phyloP scores from a whole-genome alignment of 257 asterid species.

The Solanum bulbocastanum region DNA sequence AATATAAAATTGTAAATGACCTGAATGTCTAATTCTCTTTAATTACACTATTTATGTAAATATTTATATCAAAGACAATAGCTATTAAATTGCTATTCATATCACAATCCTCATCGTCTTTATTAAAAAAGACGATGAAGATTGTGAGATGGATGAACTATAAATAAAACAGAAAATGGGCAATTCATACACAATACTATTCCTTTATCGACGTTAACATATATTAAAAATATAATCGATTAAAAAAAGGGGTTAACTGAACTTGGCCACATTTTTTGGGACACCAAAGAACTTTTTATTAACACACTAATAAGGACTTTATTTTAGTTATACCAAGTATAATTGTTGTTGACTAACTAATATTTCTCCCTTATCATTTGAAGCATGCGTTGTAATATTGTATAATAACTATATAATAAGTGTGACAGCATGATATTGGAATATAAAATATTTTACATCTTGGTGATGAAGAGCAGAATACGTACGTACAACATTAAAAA shows the following conservation, averaged over 20 bases:
- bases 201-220: background rate
- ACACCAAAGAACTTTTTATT: background rate
- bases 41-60: background rate
- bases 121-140: too few relatives aligned
- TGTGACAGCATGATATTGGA: background rate
- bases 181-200: background rate
- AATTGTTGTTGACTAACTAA: background rate
- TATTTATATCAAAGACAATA: too few relatives aligned
- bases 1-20: too few relatives aligned
- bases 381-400: background rate
- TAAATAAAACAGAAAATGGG: background rate
- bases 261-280: background rate
- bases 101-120: too few relatives aligned
- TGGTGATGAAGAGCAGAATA: background rate
- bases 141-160: background rate
- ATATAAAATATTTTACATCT: background rate
- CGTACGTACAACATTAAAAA: too few relatives aligned
- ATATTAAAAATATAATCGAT: background rate
- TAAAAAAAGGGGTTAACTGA: background rate
- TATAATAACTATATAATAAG: background rate
- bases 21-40: too few relatives aligned
- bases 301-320: background rate
- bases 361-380: background rate
- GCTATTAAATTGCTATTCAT: too few relatives aligned
- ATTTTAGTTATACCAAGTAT: background rate